Conservation (phyloP, 345 rosid genomes). For the Physaria fendleri region DNA sequence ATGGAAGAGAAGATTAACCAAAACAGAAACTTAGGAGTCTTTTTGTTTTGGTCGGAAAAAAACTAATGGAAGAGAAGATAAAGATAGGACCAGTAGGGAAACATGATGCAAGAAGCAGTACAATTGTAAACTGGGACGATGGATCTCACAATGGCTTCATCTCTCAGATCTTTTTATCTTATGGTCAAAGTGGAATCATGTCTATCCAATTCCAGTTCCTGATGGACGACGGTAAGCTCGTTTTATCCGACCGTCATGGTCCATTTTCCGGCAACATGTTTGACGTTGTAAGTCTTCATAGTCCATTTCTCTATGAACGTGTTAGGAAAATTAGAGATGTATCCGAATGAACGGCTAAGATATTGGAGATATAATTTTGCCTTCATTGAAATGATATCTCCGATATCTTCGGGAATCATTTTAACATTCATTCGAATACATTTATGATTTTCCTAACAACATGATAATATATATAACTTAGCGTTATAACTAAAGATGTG, state of each 20-base stretch:
- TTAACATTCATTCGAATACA: no score
- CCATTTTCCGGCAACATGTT: conserved; percentile 25
- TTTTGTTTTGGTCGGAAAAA: neutral
- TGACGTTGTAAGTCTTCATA: conserved; percentile 28
- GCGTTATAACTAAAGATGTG: neutral
- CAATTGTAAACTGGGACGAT: conserved; percentile 24
- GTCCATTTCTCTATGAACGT: no score
- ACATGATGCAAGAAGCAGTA: conserved; percentile 27
- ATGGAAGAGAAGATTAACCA: no score
- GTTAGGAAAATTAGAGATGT: no score
- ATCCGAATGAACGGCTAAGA: no score
- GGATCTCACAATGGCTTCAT: conserved; percentile 14
- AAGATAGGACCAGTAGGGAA: conserved; percentile 31
- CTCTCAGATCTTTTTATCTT: conserved; percentile 26
- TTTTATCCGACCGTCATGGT: conserved; percentile 23
- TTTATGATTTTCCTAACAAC: no score
- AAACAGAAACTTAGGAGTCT: neutral
- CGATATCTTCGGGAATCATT: no score
- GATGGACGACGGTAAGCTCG: conserved; percentile 16
- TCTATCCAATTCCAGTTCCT: conserved; percentile 24
- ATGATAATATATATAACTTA: no score
- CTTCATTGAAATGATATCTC: no score
- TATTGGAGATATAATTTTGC: no score
- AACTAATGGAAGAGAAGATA: conserved; percentile 15
- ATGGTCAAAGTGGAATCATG: conserved; percentile 12